phyloP scores from a whole-genome alignment of 768 basidiomycete genomes.

The Sarcodon aspratus region DNA sequence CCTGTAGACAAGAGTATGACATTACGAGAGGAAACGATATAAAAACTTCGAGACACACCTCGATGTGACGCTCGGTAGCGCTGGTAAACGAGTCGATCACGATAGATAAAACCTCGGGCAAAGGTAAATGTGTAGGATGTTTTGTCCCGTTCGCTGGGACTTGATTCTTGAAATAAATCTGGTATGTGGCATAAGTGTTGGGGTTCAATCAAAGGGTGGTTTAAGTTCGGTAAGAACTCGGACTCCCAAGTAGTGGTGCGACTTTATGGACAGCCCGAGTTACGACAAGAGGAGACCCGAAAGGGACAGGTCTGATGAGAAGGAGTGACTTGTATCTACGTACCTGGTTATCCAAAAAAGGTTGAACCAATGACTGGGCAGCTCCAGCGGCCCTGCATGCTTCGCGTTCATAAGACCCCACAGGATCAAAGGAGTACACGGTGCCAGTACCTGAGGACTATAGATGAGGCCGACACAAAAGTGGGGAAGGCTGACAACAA shows the following conservation, averaged over 20 bases:
- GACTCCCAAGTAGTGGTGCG: slow-evolving; percentile 9
- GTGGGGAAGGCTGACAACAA: slow-evolving; percentile 18
- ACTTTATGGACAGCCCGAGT: not conserved
- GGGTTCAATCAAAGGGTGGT: slow-evolving; percentile 8
- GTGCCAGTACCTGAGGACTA: slow-evolving; percentile 69
- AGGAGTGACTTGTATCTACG: slow-evolving; percentile 18
- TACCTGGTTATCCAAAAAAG: slow-evolving; percentile 98
- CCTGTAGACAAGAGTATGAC: slow-evolving; percentile 29
- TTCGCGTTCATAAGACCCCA: slow-evolving; percentile 96
- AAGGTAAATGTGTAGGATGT: slow-evolving; percentile 74
- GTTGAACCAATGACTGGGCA: slow-evolving; percentile 89
- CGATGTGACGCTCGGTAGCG: slow-evolving; percentile 97
- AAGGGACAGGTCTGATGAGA: not conserved
- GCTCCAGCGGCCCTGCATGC: slow-evolving; percentile 94
- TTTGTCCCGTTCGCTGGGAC: slow-evolving; percentile 55
- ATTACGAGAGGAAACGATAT: not conserved
- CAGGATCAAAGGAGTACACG: slow-evolving; percentile 99
- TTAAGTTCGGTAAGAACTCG: slow-evolving; percentile 38
- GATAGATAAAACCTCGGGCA: slow-evolving; percentile 69
- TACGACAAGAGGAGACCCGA: slow-evolving; percentile 1
- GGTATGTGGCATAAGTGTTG: slow-evolving; percentile 13
- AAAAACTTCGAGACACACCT: slow-evolving; percentile 38
- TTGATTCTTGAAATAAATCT: slow-evolving; percentile 99
- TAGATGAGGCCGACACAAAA: slow-evolving; percentile 8
- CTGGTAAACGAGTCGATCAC: slow-evolving; percentile 95